These are phyloP conservation scores for Vitis hybrid DNA, from an alignment of 177 flowering plant genomes.

Conservation along the genomic window DNA sequence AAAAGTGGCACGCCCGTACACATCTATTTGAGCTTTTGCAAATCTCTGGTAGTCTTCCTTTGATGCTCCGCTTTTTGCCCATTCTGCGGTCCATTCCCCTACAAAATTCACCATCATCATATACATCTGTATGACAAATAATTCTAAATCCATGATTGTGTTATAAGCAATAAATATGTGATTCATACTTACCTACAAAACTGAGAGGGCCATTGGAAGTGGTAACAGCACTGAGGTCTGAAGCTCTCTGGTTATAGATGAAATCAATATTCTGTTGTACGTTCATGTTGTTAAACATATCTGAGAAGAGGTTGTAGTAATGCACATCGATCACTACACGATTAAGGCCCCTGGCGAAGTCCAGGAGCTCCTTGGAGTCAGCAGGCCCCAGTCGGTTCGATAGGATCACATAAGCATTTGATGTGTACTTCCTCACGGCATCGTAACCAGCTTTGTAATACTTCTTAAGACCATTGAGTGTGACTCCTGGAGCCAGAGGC, in stretches of 20 bases:
- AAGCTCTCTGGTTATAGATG: constrained; percentile 19
- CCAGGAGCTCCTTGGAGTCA: constrained; percentile 20
- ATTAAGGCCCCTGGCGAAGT: constrained; percentile 9
- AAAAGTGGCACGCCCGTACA: constrained; percentile 24
- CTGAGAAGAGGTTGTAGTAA: constrained; percentile 21
- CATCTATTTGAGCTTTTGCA: constrained; percentile 25
- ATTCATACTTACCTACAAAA: constrained; percentile 23
- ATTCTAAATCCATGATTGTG: background rate
- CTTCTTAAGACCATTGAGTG: constrained; percentile 6
- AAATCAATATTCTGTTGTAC: constrained; percentile 27
- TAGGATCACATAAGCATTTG: constrained; percentile 26
- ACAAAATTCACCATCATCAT: background rate
- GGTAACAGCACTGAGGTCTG: constrained; percentile 17
- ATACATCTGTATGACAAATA: background rate
- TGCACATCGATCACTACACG: constrained; percentile 29
- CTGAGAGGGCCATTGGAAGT: constrained; percentile 23
- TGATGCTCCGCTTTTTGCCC: constrained; percentile 8
- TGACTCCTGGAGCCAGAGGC: constrained; percentile 24
- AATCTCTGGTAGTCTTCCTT: constrained; percentile 26
- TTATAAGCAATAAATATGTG: no score
- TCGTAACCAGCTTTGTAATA: constrained; percentile 29
- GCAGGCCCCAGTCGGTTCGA: constrained; percentile 21
- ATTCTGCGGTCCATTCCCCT: constrained; percentile 34
- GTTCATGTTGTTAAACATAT: constrained; percentile 8
- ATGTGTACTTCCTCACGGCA: constrained; percentile 28